Evolutionary conservation across 2,329 filamentous ascomycete species (phyloP).

Genomic region (Aureobasidium melanogenum): DNA sequence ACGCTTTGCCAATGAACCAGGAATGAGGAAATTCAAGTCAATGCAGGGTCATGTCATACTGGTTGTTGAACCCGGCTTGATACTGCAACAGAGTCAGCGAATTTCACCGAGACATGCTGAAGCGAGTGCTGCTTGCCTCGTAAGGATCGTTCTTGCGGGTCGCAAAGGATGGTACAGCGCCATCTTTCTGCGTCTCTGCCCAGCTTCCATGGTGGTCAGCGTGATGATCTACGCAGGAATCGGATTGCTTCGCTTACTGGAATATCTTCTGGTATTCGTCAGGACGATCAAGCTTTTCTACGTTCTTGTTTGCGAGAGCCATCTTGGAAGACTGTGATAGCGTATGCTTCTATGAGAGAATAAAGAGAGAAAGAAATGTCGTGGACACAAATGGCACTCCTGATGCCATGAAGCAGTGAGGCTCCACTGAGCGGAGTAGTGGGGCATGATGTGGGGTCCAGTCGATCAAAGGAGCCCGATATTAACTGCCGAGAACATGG

Average conservation of each 20-base stretch:
- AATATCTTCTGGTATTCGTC: constrained; percentile 17
- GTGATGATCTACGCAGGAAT: not conserved
- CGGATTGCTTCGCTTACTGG: constrained; percentile 10
- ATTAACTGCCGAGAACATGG: constrained; percentile 5
- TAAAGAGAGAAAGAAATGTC: not conserved
- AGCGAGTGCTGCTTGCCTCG: constrained; percentile 29
- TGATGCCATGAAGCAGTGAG: not conserved
- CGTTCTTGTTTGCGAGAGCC: constrained; percentile 1
- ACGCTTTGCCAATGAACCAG: not conserved
- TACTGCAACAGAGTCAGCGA: constrained; percentile 31
- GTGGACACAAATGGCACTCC: not conserved
- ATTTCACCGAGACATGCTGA: constrained; percentile 1
- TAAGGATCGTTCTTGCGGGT: constrained; percentile 47
- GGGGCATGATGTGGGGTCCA: constrained; percentile 2
- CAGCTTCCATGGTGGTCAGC: constrained; percentile 26
- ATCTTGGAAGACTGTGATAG: not conserved
- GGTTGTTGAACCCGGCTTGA: constrained; percentile 49
- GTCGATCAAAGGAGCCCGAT: not conserved
- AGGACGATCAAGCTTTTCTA: constrained; percentile 11
- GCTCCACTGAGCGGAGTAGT: constrained; percentile 1
- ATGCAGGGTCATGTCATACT: constrained; percentile 22
- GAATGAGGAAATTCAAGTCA: not conserved
- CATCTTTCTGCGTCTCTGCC: constrained; percentile 53
- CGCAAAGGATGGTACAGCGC: constrained; percentile 45
- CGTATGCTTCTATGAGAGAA: not conserved